Evolutionary conservation across 2,329 filamentous ascomycete genomes (phyloP), one percentile per base, ranked within the genome.

Genomic region (Colletotrichum musicola): DNA sequence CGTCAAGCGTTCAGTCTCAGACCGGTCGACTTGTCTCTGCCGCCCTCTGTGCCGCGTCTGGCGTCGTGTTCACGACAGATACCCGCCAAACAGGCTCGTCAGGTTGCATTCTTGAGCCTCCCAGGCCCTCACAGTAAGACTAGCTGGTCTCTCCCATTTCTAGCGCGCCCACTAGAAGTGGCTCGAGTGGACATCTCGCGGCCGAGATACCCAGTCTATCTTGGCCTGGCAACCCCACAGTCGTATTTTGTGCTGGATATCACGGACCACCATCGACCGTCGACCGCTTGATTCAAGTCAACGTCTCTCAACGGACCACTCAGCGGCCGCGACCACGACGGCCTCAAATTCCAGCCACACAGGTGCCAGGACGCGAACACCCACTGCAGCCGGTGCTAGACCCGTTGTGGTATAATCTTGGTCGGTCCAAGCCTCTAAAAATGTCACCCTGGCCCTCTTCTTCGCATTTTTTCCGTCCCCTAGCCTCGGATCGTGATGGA

Each of bases 261-360:
- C 66, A 69, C 66, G 62, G 66, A 66, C 50, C 66, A 49, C 46
- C 40, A 14, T 42, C 30, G 30, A 65, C 55, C 42, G n/a, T 50
- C 47, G 60, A 56, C 62, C 66, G 50, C 62, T 42, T 60, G 62
- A 51, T 47, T 30, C 42, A 38, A 25, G 44, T 53, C 55, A 46
- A 69, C 62, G 49, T 46, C 40, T 56, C 18, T 58, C 60, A 38
- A 61, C 30, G 55, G 50, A 44, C 65, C 65, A 65, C 51, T 61
- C 55, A 42, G 49, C 55, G 18, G 44, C 38, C 62, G 27, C 20
- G 50, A 61, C 60, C 50, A 42, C 25, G 62, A 35, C 62, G 60
- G 65, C 65, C 62, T 65, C 55, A 42, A 30, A 65, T 66, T 56
- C 44, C 66, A 65, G 62, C 62, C 66, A 69, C 56, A 69, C 18